Base-by-base conservation (phyloP, 2,329 filamentous ascomycete genomes). In the Huntiella savannae region DNA sequence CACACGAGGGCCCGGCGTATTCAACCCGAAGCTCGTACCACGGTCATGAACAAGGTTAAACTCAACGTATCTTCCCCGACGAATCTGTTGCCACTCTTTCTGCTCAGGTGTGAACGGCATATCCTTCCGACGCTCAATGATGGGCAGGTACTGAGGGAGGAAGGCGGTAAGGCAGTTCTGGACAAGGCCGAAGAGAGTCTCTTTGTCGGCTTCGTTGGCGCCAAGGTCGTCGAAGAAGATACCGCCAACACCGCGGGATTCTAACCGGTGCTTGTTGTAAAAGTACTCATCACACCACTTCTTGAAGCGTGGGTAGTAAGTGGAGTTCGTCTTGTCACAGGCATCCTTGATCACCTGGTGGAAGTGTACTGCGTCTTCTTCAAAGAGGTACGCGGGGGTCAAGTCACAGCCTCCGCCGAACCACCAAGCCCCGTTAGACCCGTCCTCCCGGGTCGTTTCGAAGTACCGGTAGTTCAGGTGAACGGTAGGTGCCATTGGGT, bases 171-270 rank as follows among this genome's bases (percentile, higher is more conserved):
- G 68, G 55, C 82, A 84, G 57, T 87, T 83, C 58, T 87, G 82
- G 46, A 87, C 75, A 55, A 95, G 96, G 12, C 82, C 76, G 59
- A 98, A 96, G 0, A 87, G 73, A 53, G 86, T 83, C 59, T 96
- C 87, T 54, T 83, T 79, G 56, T 91, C 83, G 51, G 86, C 84
- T 55, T 88, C 82, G 1, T 75, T 73, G 55, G 82, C 82, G 60
- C 98, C 91, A 11, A 98, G 70, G 60, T 98, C 91, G 62, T 98
- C 91, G 58, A 98, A 98, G 73, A 98, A 98, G 62, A 98, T 96
- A 46, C 91, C 91, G 45, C 91, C 91, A 33, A 98, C 66, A 48
- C 91, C 91, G 42, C 91, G 80, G 40, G 76, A 70, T 65, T 98
- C 91, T 49, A 75, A 74, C 40, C 91, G 77, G 65, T 98, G 91